Evolutionary conservation across 2,329 filamentous ascomycete genomes (phyloP).

Genomic region (Venturia nashicola): DNA sequence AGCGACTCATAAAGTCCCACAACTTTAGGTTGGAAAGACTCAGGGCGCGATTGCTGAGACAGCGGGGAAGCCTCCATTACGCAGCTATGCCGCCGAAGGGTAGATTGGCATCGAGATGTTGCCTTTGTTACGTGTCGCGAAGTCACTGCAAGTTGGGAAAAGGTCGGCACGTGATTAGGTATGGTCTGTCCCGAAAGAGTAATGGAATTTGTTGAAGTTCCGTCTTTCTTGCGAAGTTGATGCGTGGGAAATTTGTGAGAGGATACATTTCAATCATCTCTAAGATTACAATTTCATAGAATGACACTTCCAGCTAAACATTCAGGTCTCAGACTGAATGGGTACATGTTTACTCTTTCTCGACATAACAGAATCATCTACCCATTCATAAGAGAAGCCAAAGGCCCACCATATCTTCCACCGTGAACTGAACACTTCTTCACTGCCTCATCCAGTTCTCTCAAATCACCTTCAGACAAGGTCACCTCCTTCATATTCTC

Average conservation of each 20-base stretch:
- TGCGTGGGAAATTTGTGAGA: too few species aligned
- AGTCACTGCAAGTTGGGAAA: not conserved
- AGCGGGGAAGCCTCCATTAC: constrained; percentile 81
- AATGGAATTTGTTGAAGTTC: too few species aligned
- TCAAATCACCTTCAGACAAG: constrained; percentile 1
- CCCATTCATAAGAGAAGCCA: constrained; percentile 1
- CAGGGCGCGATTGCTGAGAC: constrained; percentile 80
- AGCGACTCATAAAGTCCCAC: constrained; percentile 77
- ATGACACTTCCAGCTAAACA: too few species aligned
- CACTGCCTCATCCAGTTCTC: constrained; percentile 1
- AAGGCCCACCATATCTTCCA: constrained; percentile 1
- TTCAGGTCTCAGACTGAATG: not conserved
- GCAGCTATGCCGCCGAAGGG: not conserved
- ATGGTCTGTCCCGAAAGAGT: not conserved
- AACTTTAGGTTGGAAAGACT: constrained; percentile 89
- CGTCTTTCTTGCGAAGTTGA: too few species aligned
- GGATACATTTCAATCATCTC: too few species aligned
- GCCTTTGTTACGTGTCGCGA: not conserved
- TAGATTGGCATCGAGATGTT: not conserved
- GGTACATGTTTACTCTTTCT: not conserved
- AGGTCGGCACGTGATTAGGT: not conserved
- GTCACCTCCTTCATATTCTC: constrained; percentile 24
- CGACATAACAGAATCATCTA: not conserved
- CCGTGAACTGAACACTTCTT: constrained; percentile 2
- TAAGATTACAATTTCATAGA: too few species aligned